Evolutionary conservation across 176 grass and related monocot genomes (phyloP).

Genomic region (Phoenix roebelenii): DNA sequence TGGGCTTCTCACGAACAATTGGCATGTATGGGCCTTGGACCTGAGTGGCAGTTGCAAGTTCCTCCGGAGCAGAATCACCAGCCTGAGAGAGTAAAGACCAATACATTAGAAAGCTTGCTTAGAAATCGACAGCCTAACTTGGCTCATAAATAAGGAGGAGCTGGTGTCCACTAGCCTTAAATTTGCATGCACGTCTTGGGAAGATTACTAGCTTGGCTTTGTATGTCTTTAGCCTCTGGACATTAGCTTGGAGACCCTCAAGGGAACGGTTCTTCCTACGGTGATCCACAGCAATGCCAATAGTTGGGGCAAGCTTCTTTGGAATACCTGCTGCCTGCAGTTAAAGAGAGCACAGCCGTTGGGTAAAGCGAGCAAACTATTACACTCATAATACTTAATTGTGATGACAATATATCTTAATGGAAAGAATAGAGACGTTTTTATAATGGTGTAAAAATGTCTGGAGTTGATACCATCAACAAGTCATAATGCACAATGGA

Average conservation of each 20-base stretch:
- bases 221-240: slow-evolving; percentile 6
- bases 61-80: neutral
- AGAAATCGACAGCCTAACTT: too few relatives aligned
- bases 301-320: slow-evolving; percentile 8
- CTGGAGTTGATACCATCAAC: too few relatives aligned
- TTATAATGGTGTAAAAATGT: too few relatives aligned
- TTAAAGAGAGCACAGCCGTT: neutral
- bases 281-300: neutral
- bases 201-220: slow-evolving; percentile 10
- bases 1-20: neutral
- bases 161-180: neutral
- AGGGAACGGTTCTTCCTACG: neutral
- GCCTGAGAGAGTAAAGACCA: too few relatives aligned
- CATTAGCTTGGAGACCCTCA: slow-evolving; percentile 1
- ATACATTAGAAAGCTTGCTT: too few relatives aligned
- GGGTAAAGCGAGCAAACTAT: too few relatives aligned
- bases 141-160: too few relatives aligned
- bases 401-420: too few relatives aligned
- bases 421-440: too few relatives aligned
- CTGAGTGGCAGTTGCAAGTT: neutral
- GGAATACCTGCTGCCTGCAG: slow-evolving; percentile 6
- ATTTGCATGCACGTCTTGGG: slow-evolving; percentile 2
- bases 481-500: too few relatives aligned
- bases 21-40: slow-evolving; percentile 1
- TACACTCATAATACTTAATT: too few relatives aligned